Base-by-base conservation (phyloP, 2,329 filamentous ascomycete genomes). In the Parastagonospora nodorum region DNA sequence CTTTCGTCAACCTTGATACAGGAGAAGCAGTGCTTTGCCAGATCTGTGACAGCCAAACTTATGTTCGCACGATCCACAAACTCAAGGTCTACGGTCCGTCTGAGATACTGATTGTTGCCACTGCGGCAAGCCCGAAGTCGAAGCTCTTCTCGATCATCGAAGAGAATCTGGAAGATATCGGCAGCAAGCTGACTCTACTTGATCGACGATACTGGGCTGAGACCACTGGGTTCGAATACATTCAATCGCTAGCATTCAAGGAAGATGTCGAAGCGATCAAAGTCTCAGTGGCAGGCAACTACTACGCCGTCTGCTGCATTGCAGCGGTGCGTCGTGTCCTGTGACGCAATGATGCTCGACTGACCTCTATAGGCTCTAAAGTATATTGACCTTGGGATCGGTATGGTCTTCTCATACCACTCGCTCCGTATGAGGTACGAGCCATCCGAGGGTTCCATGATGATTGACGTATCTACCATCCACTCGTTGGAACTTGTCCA, bases 41-140 rank as follows among this genome's bases (percentile, higher is more conserved):
- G 66, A 93, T 97, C 57, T 92, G 88, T 67, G 93, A 97, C 72
- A 95, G 88, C 49, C 92, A 96, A 69, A 95, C 92, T 30, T 97
- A 96, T 69, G 87, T 92, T 50, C 88, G 87, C 66, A 96, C 92
- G 0, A 80, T 96, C 28, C 90, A 96, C 73, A 96, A 97, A 69
- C 81, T 97, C 30, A 84, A 84, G 45, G 85, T 96, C 19, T 89
- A 90, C 61, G 84, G 88, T 19, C 92, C 93, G 0, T 88, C 87
- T 2, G 85, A 88, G 57, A 89, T 97, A 42, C 76, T 97, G 1
- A 87, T 96, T 60, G 86, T 91, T 66, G 83, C 83, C 4, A 88
- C 88, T 2, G 83, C 86, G n/a, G 84, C 87, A 14, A 86, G 87
- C 54, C 80, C 80, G 0, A 87, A 84, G 55, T 93, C 89, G 14